These are phyloP conservation scores for Borovskyia barvae DNA, from an alignment of 208 protist genomes.

Conservation along the genomic window DNA sequence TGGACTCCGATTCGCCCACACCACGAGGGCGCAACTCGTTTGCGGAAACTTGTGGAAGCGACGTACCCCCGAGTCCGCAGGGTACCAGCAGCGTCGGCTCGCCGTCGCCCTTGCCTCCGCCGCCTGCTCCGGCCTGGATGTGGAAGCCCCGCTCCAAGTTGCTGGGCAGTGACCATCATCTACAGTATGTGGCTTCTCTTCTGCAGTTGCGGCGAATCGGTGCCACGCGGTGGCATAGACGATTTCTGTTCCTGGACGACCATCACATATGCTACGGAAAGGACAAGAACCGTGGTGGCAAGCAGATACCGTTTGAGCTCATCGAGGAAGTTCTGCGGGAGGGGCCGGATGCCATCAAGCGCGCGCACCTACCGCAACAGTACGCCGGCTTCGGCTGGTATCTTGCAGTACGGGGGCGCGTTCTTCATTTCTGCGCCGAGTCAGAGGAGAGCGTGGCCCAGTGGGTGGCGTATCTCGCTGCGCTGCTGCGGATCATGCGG, in stretches of 20 bases:
- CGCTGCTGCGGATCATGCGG: conserved; percentile 29
- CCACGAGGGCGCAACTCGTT: no score
- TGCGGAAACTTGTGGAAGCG: no score
- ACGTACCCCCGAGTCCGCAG: no score
- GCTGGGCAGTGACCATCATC: conserved; percentile 20
- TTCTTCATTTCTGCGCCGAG: conserved; percentile 55
- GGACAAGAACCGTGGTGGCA: conserved; percentile 24
- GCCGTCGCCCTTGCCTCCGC: neutral
- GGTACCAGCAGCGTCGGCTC: neutral
- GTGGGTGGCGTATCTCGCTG: conserved; percentile 51
- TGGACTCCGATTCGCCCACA: neutral
- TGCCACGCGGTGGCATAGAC: conserved; percentile 49
- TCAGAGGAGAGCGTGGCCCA: conserved; percentile 19
- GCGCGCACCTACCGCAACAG: conserved; percentile 34
- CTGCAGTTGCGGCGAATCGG: conserved; percentile 45
- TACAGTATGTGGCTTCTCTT: conserved; percentile 19
- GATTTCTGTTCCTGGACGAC: conserved; percentile 50
- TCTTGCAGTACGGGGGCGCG: conserved; percentile 32
- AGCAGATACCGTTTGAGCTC: conserved; percentile 47
- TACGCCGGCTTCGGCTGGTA: conserved; percentile 52
- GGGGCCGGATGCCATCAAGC: conserved; percentile 23
- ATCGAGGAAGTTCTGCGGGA: conserved; percentile 30
- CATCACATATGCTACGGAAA: conserved; percentile 53
- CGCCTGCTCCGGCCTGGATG: conserved; percentile 54
- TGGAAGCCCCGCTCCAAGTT: conserved; percentile 70